Evolutionary conservation across 2,329 filamentous ascomycete genomes (phyloP).

Genomic region (Aspergillus sp.): DNA sequence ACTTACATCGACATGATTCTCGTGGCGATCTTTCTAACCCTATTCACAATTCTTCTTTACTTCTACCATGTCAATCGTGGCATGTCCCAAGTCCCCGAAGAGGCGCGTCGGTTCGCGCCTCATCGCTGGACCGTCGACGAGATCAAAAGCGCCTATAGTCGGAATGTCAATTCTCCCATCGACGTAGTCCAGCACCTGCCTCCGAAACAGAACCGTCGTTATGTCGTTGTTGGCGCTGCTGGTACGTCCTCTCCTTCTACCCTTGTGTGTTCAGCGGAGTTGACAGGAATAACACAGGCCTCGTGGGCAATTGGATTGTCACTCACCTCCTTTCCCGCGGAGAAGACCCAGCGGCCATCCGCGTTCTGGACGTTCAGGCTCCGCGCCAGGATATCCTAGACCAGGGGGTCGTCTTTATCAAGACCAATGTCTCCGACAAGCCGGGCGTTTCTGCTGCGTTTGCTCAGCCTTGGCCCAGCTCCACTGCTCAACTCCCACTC

Average conservation of each 20-base stretch:
- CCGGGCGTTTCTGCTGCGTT: constrained; percentile 42
- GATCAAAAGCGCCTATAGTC: constrained; percentile 24
- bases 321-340: constrained; percentile 48
- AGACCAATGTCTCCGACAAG: constrained; percentile 45
- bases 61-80: constrained; percentile 23
- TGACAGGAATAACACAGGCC: constrained; percentile 31
- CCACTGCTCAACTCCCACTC: constrained; percentile 38
- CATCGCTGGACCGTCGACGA: constrained; percentile 29
- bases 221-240: constrained; percentile 33
- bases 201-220: constrained; percentile 30
- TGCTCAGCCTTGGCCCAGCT: constrained; percentile 38
- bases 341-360: constrained; percentile 44
- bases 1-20: background rate
- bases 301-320: constrained; percentile 50
- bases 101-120: constrained; percentile 18
- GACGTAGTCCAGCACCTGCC: constrained; percentile 29
- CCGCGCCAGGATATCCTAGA: constrained; percentile 40
- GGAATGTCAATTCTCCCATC: constrained; percentile 18
- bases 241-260: constrained; percentile 15
- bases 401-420: constrained; percentile 37
- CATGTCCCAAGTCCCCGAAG: constrained; percentile 20
- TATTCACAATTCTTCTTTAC: constrained; percentile 10
- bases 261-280: too few species aligned
- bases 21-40: background rate
- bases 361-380: constrained; percentile 45